These are phyloP conservation scores for Torulaspora indica DNA, from an alignment of 805 yeast species.

Conservation along the genomic window DNA sequence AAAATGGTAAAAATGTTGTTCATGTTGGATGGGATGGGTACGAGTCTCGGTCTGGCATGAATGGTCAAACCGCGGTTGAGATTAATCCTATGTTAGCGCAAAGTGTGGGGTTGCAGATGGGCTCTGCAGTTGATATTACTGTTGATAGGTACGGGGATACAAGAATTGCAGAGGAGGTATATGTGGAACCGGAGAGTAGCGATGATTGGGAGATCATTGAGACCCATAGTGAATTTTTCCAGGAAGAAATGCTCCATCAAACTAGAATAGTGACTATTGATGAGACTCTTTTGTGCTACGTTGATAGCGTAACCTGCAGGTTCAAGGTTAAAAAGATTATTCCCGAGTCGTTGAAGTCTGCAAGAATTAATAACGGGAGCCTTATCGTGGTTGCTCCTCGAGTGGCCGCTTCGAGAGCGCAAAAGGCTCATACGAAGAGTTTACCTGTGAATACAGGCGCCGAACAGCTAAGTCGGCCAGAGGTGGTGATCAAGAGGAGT, in stretches of 20 bases:
- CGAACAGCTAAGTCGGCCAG: not conserved
- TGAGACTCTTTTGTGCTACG: slow-evolving; percentile 63
- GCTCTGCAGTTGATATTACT: slow-evolving; percentile 11
- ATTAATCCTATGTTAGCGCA: slow-evolving; percentile 28
- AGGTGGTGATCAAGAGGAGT: slow-evolving; percentile 4
- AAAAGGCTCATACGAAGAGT: slow-evolving; percentile 20
- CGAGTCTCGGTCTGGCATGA: slow-evolving; percentile 18
- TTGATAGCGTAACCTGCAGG: slow-evolving; percentile 57
- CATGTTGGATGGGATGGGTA: slow-evolving; percentile 32
- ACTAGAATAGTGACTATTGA: slow-evolving; percentile 64
- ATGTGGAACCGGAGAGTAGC: slow-evolving; percentile 69
- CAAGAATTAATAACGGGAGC: slow-evolving; percentile 56
- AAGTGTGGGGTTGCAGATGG: slow-evolving; percentile 9
- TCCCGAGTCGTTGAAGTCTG: slow-evolving; percentile 39
- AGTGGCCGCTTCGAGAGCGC: slow-evolving; percentile 35
- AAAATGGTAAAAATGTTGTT: slow-evolving; percentile 6
- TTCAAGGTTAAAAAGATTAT: slow-evolving; percentile 49
- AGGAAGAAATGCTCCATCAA: slow-evolving; percentile 69
- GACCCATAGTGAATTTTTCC: slow-evolving; percentile 70
- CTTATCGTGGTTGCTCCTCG: slow-evolving; percentile 78
- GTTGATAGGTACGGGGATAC: slow-evolving; percentile 16
- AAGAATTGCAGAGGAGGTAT: slow-evolving; percentile 49
- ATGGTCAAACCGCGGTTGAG: slow-evolving; percentile 15
- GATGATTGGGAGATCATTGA: slow-evolving; percentile 92
- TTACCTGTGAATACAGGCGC: slow-evolving; percentile 10